phyloP scores from a whole-genome alignment of 1,139 yeast species.

The Sugiyamaella japonica region DNA sequence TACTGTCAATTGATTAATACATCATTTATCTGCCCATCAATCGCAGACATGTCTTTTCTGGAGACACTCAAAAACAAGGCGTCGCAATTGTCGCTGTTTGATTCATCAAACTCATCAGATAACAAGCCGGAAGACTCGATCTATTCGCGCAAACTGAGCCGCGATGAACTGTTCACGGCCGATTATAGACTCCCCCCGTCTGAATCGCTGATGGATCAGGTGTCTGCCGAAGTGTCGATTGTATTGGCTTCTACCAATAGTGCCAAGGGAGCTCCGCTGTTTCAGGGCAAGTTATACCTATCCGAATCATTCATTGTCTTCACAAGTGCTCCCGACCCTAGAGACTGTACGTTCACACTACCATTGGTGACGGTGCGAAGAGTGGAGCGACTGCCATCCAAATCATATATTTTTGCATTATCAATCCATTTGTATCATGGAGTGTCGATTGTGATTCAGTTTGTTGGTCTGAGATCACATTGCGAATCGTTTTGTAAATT shows the following conservation, averaged over 20 bases:
- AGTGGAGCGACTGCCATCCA: constrained; percentile 80
- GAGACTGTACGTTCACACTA: constrained; percentile 65
- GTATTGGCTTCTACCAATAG: constrained; percentile 44
- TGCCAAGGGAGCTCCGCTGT: constrained; percentile 36
- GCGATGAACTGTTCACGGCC: constrained; percentile 68
- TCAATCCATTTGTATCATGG: constrained; percentile 70
- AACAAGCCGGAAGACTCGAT: constrained; percentile 32
- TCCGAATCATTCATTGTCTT: constrained; percentile 78
- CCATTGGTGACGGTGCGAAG: constrained; percentile 79
- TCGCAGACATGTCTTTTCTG: constrained; percentile 50
- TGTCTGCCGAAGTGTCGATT: constrained; percentile 65
- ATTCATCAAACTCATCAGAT: constrained; percentile 35
- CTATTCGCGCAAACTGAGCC: constrained; percentile 44
- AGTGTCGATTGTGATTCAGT: constrained; percentile 61
- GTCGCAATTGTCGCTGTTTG: constrained; percentile 45
- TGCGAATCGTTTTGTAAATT: constrained; percentile 78
- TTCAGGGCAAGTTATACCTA: constrained; percentile 62
- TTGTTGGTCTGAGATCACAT: constrained; percentile 75
- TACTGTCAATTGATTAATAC: too few relatives aligned
- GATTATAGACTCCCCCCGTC: constrained; percentile 69
- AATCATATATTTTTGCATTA: constrained; percentile 76
- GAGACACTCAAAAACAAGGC: constrained; percentile 52
- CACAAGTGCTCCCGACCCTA: constrained; percentile 65
- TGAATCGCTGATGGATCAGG: constrained; percentile 65
- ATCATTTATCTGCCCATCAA: not conserved